A percentile compares a stretch with the other conserved stretches of the same genome.
These are phyloP conservation scores for Phytophthora hybrid DNA, from an alignment of 352 stramenopile genomes.

Conservation along the genomic window DNA sequence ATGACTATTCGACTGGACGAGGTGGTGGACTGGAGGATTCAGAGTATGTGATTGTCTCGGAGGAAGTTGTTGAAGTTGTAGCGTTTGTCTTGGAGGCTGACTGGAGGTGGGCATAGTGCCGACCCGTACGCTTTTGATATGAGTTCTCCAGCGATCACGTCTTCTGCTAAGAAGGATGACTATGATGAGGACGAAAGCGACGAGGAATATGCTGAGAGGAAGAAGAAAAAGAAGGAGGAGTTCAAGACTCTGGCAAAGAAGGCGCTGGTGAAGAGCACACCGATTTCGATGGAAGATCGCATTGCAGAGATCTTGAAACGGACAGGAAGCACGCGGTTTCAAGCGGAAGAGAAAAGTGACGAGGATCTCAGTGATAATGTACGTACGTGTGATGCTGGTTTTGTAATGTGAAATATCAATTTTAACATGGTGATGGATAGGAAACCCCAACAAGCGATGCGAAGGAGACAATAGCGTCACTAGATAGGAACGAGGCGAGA, in stretches of 20 bases:
- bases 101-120: constrained; percentile 32
- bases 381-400: constrained; percentile 3
- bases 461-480: constrained; percentile 1
- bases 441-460: constrained; percentile 12
- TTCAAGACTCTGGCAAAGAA: constrained; percentile 43
- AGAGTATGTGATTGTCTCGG: constrained; percentile 32
- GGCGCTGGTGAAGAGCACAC: constrained; percentile 23
- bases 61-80: background rate
- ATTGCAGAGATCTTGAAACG: constrained; percentile 82
- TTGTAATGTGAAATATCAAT: background rate
- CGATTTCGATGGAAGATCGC: constrained; percentile 73
- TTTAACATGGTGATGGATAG: constrained; percentile 5
- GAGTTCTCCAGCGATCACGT: constrained; percentile 32
- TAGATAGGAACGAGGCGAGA: constrained; percentile 4
- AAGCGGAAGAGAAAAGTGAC: constrained; percentile 32
- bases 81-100: constrained; percentile 12
- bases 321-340: constrained; percentile 64
- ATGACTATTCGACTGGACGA: constrained; percentile 23
- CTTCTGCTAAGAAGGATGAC: constrained; percentile 23
- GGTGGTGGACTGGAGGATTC: constrained; percentile 24
- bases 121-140: constrained; percentile 87
- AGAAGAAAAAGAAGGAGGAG: constrained; percentile 44
- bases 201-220: constrained; percentile 26
- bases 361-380: constrained; percentile 36
- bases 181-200: constrained; percentile 28